Base-by-base conservation (phyloP, 208 protist species). In the Plasmodiophora brassicae region DNA sequence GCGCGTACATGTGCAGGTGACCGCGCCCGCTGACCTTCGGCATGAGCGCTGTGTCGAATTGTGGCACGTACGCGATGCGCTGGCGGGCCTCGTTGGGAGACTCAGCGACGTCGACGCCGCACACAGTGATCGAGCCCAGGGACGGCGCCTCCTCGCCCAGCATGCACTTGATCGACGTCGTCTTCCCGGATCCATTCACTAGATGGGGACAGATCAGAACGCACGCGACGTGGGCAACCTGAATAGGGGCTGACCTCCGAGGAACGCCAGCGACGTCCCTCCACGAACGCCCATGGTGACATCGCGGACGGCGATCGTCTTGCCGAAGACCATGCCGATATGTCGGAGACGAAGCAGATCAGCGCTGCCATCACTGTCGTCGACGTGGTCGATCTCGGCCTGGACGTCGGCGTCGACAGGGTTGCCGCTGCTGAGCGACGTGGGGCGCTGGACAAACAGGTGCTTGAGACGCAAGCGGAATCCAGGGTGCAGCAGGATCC, bases 161-260 rank as follows among this genome's bases (percentile, higher is more conserved):
- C 65, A 78, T 78, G n/a, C 65, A 78, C 65, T 78, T 5, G n/a
- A 78, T 78, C 5, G 65, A 5, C 20, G 14, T 38, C 65, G 65
- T 78, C n/a, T 78, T 78, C n/a, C 65, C 65, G 41, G 32, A 44
- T 32, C 65, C 65, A 32, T 78, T 78, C 10, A 78, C n/a, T n/a
- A n/a, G n/a, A n/a, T n/a, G n/a, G n/a, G n/a, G n/a, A n/a, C n/a
- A n/a, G n/a, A n/a, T n/a, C n/a, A n/a, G n/a, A n/a, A n/a, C n/a
- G n/a, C n/a, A n/a, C n/a, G n/a, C n/a, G n/a, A n/a, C n/a, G n/a
- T n/a, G n/a, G n/a, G n/a, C n/a, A n/a, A n/a, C n/a, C n/a, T n/a
- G n/a, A n/a, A n/a, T n/a, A n/a, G n/a, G n/a, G n/a, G n/a, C n/a
- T n/a, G n/a, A n/a, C n/a, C n/a, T 44, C 65, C 65, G n/a, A 78